Evolutionary conservation across 164 flowering plant genomes (phyloP).

Genomic region (Aristolochia fimbriata): DNA sequence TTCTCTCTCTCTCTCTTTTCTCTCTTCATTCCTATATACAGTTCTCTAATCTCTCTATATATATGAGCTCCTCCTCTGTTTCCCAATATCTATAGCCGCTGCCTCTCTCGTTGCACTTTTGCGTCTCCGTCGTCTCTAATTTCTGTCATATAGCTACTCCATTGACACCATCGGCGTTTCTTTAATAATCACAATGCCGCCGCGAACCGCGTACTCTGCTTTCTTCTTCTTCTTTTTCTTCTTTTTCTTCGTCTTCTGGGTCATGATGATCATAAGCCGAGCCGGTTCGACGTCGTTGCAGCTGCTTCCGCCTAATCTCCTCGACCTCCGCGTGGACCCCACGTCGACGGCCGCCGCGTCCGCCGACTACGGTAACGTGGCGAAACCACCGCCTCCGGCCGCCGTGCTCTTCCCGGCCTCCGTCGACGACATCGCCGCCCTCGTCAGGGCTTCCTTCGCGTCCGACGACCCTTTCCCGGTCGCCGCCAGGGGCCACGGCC

Average conservation of each 20-base stretch:
- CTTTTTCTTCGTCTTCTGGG: too few species aligned
- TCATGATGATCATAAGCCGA: constrained; percentile 15
- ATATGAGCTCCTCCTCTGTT: not conserved
- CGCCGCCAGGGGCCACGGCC: constrained; percentile 69
- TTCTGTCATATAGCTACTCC: too few species aligned
- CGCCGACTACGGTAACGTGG: constrained; percentile 51
- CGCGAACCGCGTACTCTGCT: constrained; percentile 6
- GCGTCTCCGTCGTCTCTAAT: too few species aligned
- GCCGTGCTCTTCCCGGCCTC: constrained; percentile 63
- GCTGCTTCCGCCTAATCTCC: constrained; percentile 21
- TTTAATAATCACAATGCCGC: too few species aligned
- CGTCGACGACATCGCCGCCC: constrained; percentile 29
- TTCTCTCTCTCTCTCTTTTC: not conserved
- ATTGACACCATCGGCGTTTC: too few species aligned
- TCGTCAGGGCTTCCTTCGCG: constrained; percentile 30
- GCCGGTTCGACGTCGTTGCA: constrained; percentile 9
- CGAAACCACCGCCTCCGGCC: constrained; percentile 21
- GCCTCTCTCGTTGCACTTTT: too few species aligned
- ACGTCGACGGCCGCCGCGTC: constrained; percentile 30
- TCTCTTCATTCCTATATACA: not conserved
- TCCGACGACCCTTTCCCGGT: constrained; percentile 29
- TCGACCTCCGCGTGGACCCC: constrained; percentile 23
- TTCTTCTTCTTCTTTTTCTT: too few species aligned
- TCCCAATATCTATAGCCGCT: too few species aligned
- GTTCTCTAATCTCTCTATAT: constrained; percentile 7